Conservation (phyloP, 2,329 filamentous ascomycete genomes). For the Phialocephala subalpina region DNA sequence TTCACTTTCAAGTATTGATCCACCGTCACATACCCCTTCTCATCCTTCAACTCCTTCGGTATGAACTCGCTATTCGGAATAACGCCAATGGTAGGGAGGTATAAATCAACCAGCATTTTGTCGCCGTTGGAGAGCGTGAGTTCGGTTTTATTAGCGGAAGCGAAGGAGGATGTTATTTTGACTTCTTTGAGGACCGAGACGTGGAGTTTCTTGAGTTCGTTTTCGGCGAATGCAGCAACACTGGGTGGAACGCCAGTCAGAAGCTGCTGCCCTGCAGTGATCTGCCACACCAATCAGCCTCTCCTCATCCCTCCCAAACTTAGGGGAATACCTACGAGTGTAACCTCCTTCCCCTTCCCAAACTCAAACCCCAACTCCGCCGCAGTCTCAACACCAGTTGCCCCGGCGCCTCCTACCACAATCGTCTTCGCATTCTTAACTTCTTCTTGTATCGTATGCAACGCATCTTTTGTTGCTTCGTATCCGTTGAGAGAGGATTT, state of each 20-base stretch:
- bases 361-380: constrained; percentile 40
- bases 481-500: constrained; percentile 47
- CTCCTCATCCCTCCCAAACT: constrained; percentile 13
- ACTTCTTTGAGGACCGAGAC: constrained; percentile 56
- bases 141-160: constrained; percentile 54
- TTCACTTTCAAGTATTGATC: constrained; percentile 60
- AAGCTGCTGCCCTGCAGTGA: constrained; percentile 34
- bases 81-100: constrained; percentile 63
- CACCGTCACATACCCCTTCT: constrained; percentile 54
- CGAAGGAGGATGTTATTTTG: constrained; percentile 48
- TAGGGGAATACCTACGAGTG: constrained; percentile 14
- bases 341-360: constrained; percentile 41
- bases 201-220: constrained; percentile 60
- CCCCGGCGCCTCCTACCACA: constrained; percentile 45
- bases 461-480: constrained; percentile 34
- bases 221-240: constrained; percentile 46
- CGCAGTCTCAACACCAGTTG: constrained; percentile 45
- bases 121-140: constrained; percentile 56
- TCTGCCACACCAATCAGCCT: constrained; percentile 24
- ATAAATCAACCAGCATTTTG: constrained; percentile 60
- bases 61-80: constrained; percentile 63
- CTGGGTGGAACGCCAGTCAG: constrained; percentile 29
- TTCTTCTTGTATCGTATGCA: constrained; percentile 37
- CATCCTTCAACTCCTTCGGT: constrained; percentile 52
- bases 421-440: constrained; percentile 42